Evolutionary conservation across 345 rosid genomes (phyloP), one percentile per base, ranked within the genome.

Genomic region (Leavenworthia alabamica): DNA sequence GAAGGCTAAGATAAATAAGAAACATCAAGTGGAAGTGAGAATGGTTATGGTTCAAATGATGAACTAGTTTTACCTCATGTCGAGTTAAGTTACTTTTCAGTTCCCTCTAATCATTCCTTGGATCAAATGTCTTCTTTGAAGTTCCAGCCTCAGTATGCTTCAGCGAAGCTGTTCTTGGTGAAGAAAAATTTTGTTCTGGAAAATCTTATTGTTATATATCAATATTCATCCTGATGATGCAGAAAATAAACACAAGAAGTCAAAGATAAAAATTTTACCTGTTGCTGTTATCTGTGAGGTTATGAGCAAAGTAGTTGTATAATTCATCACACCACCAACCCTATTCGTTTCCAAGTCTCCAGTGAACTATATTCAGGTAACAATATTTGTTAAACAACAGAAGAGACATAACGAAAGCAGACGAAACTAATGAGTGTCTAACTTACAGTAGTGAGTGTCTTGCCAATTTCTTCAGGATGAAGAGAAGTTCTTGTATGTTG

Each of bases 391-490:
- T 35, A 24, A 16, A 7, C 4, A 55, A 33, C 15, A 23, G 8
- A 11, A 6, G 40, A 62, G 37, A 28, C 45, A 44, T 42, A 13
- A 33, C 3, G 3, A 75, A 20, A 22, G 12, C 10, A 42, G 14
- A 54, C 3, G 4, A 8, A 33, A 55, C 14, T 12, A 41, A 51
- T 6, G 9, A 54, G 52, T 29, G 28, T 61, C 54, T 43, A 49
- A 83, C 87, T 80, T 73, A 83, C 86, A 39, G 44, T 52, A 29
- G 52, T 59, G 53, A 31, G 8, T 37, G 47, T 71, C 60, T 77
- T 73, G 28, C 1, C 28, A 23, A 7, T 44, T 16, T 54, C 20
- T 15, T 65, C 48, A 10, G 36, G 15, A 16, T 27, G 46, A 61
- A 39, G 43, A 24, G 39, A 19, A 51, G 51, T 73, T 60, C 50